Percentiles rank a stretch among this genome's conserved stretches.
These are phyloP conservation scores for Colletotrichum gigasporum DNA, from an alignment of 2,329 filamentous ascomycete genomes.

Conservation along the genomic window DNA sequence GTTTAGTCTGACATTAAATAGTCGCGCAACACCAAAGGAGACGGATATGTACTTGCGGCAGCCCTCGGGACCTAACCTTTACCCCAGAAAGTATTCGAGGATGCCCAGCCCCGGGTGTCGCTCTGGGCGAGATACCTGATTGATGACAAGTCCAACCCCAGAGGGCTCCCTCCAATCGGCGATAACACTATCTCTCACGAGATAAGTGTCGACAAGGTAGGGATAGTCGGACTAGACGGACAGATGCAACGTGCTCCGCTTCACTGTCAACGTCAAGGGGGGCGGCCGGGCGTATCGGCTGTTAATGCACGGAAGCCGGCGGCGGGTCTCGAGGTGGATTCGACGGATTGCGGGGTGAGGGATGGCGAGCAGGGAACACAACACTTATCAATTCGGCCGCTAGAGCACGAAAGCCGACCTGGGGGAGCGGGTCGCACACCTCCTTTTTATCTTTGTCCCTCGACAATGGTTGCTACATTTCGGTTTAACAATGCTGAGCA, in stretches of 20 bases:
- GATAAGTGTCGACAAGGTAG: neutral
- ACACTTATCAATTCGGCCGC: conserved; percentile 14
- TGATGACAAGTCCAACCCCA: neutral
- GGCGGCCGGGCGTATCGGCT: conserved; percentile 7
- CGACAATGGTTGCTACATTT: neutral
- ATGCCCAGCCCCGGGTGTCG: neutral
- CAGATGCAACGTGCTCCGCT: conserved; percentile 1
- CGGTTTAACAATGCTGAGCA: too few species aligned
- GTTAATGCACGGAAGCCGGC: conserved; percentile 3
- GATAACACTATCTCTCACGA: conserved; percentile 3
- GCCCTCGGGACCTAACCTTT: too few species aligned
- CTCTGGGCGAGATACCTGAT: neutral
- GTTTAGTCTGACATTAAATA: neutral
- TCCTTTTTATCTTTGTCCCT: neutral
- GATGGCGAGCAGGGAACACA: neutral
- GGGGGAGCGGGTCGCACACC: neutral
- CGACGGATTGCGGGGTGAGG: neutral
- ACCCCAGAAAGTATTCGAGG: neutral
- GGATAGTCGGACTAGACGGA: neutral
- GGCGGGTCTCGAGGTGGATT: conserved; percentile 4
- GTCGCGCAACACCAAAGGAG: neutral
- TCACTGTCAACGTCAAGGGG: neutral
- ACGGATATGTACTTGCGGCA: neutral
- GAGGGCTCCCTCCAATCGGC: neutral
- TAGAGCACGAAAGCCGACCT: conserved; percentile 1